Base-by-base conservation (phyloP, 495 filamentous ascomycete genomes). In the Ascobolus immersus region DNA sequence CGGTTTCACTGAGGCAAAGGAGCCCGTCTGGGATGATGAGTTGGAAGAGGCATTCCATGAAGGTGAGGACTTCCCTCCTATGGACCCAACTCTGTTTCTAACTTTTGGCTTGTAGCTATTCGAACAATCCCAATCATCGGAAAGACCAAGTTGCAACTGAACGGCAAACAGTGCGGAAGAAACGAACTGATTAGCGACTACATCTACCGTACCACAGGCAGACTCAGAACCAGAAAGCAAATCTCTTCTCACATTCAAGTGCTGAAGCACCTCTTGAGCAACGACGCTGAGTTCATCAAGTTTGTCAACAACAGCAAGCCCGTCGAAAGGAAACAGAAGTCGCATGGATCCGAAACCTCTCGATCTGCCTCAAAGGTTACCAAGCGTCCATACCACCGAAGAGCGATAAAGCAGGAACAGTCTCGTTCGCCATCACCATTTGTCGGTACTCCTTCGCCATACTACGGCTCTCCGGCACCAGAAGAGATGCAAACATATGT, bases 161-260 rank as follows among this genome's bases (percentile, higher is more conserved):
- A 65, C 38, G 71, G 68, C 11, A 72, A 75, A 49, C 71, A 64
- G 11, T 70, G 71, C 39, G 89, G 86, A 11, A 69, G 86, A 11
- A 96, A 96, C 48, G 82, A 92, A 59, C 60, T 92, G 33, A 86
- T 96, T 46, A 65, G 70, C 23, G 68, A 80, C 42, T 81, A 74
- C 43, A 75, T 96, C 30, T 68, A 63, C 42, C 64, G 66, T 36
- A 55, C 58, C 36, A 79, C 74, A 28, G 73, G 71, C 22, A 69
- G 64, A 43, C 44, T 49, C 21, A 65, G 80, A 36, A 59, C 50
- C 24, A 60, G 86, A 34, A 96, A 96, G 52, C 77, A 90, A 50
- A 77, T 96, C 6, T 93, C 84, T 0, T 93, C 82, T 43, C 86
- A 96, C 51, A 76, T 94, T 38, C 86, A 96, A 56, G 84, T 93